Evolutionary conservation across 2,329 filamentous ascomycete species (phyloP).

Genomic region (Aspergillus transmontanensis): DNA sequence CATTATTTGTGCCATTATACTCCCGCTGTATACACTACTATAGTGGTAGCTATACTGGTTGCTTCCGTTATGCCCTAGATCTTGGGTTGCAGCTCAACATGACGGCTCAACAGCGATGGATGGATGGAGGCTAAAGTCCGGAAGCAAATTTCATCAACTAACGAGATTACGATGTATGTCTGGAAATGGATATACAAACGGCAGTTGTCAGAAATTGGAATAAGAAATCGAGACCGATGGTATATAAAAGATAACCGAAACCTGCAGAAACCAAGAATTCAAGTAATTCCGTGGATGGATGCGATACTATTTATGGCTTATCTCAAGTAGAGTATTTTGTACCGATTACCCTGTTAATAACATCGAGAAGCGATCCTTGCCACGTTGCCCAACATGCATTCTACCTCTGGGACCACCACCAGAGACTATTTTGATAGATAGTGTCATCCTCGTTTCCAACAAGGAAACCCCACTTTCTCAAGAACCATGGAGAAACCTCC

Average conservation of each 20-base stretch:
- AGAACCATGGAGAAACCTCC: background rate
- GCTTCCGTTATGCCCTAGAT: too few relatives aligned
- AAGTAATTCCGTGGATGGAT: background rate
- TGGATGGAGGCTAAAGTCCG: too few relatives aligned
- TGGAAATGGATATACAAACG: background rate
- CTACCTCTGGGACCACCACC: background rate
- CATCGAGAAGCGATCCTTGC: background rate
- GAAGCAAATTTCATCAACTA: background rate
- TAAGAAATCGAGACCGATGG: background rate
- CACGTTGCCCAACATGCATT: background rate
- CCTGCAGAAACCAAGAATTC: background rate
- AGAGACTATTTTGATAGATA: background rate
- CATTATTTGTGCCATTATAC: background rate
- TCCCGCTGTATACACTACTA: background rate
- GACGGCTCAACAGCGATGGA: background rate
- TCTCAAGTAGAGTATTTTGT: background rate
- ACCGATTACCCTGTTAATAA: too few relatives aligned
- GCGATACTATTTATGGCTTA: background rate
- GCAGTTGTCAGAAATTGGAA: background rate
- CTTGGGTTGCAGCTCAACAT: background rate
- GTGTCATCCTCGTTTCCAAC: background rate
- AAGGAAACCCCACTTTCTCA: background rate
- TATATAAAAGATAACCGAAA: background rate
- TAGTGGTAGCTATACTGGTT: background rate
- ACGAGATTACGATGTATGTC: background rate